These are phyloP conservation scores for Sporothrix globosa DNA, from an alignment of 2,329 filamentous ascomycete species.

Conservation along the genomic window DNA sequence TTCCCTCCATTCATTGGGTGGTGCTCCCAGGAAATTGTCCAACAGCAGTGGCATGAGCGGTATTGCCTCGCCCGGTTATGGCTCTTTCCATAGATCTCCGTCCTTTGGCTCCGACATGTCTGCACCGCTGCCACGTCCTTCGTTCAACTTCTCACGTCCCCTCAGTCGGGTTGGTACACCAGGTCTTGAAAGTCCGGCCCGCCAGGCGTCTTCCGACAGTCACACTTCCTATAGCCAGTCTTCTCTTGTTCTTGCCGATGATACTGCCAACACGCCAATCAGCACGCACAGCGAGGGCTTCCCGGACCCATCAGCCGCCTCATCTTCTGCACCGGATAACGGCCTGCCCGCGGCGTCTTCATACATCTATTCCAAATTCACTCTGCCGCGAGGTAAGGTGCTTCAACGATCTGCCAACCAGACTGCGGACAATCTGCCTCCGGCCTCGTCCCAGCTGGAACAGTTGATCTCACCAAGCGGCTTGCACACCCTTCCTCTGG, in stretches of 20 bases:
- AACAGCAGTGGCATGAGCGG: constrained; percentile 66
- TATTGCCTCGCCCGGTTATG: constrained; percentile 60
- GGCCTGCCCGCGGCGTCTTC: constrained; percentile 60
- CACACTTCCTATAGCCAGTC: constrained; percentile 62
- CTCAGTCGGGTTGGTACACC: constrained; percentile 73
- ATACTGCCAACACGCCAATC: constrained; percentile 68
- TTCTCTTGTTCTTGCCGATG: constrained; percentile 65
- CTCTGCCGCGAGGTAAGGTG: constrained; percentile 78
- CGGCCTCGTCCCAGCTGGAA: constrained; percentile 65
- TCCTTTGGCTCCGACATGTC: constrained; percentile 85
- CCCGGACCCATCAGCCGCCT: constrained; percentile 50
- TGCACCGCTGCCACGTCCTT: constrained; percentile 66
- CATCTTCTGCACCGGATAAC: constrained; percentile 46
- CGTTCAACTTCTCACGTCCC: constrained; percentile 93
- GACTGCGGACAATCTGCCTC: constrained; percentile 57
- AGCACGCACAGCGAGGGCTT: constrained; percentile 74
- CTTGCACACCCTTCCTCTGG: constrained; percentile 47
- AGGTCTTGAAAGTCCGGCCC: constrained; percentile 58
- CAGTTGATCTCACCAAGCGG: constrained; percentile 53
- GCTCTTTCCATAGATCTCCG: constrained; percentile 72
- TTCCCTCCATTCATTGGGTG: constrained; percentile 62
- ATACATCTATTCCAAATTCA: constrained; percentile 85
- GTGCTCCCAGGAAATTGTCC: constrained; percentile 72
- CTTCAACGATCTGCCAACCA: constrained; percentile 67
- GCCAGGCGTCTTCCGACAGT: constrained; percentile 69